Percentiles rank a stretch among this genome's conserved stretches.
Conservation (phyloP, 768 basidiomycete species). For the Mycena alexandri region DNA sequence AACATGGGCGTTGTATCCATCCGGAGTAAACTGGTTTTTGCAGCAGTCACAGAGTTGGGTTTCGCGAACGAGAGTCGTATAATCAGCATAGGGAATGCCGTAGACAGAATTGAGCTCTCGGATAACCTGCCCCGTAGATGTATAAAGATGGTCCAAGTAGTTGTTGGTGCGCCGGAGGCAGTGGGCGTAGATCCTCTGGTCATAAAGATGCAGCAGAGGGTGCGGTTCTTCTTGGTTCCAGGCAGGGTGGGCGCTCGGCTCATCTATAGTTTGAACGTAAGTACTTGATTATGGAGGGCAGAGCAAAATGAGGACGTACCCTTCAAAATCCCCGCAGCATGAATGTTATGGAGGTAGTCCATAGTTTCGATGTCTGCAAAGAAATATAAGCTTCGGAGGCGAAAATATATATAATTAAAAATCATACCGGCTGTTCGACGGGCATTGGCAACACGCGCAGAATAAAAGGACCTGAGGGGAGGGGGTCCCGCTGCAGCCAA, state of each 20-base stretch:
- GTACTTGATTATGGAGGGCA: no score
- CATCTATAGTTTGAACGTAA: background rate
- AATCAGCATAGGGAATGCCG: slow-evolving; percentile 6
- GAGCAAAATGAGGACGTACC: background rate
- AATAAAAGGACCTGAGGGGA: no score
- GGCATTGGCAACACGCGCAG: slow-evolving; percentile 2
- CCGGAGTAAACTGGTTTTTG: background rate
- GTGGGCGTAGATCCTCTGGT: background rate
- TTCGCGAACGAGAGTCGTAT: background rate
- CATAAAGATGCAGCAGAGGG: background rate
- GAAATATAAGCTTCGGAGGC: background rate
- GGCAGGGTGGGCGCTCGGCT: background rate
- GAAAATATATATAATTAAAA: background rate
- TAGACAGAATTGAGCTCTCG: background rate
- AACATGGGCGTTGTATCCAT: slow-evolving; percentile 1
- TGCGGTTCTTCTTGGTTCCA: background rate
- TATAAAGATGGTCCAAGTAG: background rate
- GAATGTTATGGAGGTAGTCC: slow-evolving; percentile 3
- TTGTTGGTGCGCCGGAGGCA: background rate
- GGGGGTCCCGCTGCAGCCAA: no score
- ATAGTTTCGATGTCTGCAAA: background rate
- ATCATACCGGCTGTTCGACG: background rate
- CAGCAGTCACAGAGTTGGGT: background rate
- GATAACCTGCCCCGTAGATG: background rate
- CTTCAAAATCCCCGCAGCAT: background rate